Conservation (phyloP, 2,329 filamentous ascomycete genomes). For the Chaetomium strumarium region DNA sequence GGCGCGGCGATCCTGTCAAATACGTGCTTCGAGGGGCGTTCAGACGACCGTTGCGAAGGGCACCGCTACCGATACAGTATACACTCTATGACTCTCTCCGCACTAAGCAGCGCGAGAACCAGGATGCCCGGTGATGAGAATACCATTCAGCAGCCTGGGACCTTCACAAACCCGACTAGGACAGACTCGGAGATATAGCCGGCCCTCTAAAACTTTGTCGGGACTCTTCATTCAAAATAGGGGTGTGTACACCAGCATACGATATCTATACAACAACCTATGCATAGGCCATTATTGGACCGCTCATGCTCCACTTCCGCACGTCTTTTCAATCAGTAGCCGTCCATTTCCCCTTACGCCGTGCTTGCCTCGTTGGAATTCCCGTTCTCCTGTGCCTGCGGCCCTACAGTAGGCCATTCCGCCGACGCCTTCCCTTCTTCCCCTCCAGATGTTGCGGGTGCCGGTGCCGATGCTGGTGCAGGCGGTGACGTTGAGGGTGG, state of each 20-base stretch:
- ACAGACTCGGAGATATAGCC: no score
- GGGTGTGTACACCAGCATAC: not conserved
- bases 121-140: no score
- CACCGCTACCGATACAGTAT: no score
- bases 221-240: not conserved
- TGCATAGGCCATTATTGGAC: not conserved
- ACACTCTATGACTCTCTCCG: no score
- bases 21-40: no score
- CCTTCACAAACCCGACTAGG: no score
- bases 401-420: not conserved
- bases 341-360: slow-evolving; percentile 6
- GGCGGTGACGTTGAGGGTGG: not conserved
- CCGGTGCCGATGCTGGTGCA: not conserved
- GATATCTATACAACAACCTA: slow-evolving; percentile 3
- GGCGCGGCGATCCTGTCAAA: no score
- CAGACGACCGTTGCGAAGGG: no score
- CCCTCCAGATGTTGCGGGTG: not conserved
- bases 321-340: not conserved
- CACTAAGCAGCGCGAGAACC: no score
- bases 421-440: not conserved
- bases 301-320: not conserved
- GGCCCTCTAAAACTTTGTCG: not conserved
- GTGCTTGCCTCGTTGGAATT: not conserved
- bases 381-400: not conserved
- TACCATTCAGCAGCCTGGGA: no score